Base-by-base conservation (phyloP, 2,329 filamentous ascomycete genomes). In the Conoideocrella luteorostrata region DNA sequence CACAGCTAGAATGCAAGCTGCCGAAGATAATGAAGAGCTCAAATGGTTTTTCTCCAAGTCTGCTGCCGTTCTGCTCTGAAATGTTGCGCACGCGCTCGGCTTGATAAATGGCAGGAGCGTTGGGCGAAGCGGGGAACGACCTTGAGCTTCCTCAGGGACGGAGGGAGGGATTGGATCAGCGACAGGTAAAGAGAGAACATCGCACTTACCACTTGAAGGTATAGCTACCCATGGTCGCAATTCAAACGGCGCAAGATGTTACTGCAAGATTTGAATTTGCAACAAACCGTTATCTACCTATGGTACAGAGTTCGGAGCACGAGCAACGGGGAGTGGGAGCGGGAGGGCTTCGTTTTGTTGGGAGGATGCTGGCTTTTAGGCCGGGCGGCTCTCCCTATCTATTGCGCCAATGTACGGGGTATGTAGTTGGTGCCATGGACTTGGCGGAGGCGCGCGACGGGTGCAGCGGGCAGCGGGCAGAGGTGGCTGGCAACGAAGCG, bases 151-250 rank as follows among this genome's bases (percentile, higher is more conserved):
- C 7, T 9, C 9, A 11, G 22, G 23, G 20, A 11, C 24, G 13
- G 20, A 18, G 34, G 30, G 17, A 24, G 18, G 18, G 5, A 20
- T 12, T 7, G 5, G 28, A 21, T 39, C 30, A 37, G 34, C n/a
- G 38, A 26, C 13, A 22, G 15, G 29, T 20, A 17, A 38, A 12
- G 43, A 46, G 30, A 21, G 15, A 13, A 23, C 21, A 23, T 34
- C 12, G 35, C 33, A 63, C 80, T 67, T 67, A 86, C 82, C 82
- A 86, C 64, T 75, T 81, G 70, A 86, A 86, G 40, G 79, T 79
- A 61, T 79, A 84, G 68, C 70, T 82, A 57, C 78, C 80, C 79
- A 84, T 83, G 52, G 58, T 68, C 57, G 52, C 46, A 47, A 54
- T 46, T 54, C 53, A 47, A 42, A 18, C 32, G 17, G 10, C 17